Conservation (phyloP, 352 stramenopile genomes). For the Phytophthora sansomeana region DNA sequence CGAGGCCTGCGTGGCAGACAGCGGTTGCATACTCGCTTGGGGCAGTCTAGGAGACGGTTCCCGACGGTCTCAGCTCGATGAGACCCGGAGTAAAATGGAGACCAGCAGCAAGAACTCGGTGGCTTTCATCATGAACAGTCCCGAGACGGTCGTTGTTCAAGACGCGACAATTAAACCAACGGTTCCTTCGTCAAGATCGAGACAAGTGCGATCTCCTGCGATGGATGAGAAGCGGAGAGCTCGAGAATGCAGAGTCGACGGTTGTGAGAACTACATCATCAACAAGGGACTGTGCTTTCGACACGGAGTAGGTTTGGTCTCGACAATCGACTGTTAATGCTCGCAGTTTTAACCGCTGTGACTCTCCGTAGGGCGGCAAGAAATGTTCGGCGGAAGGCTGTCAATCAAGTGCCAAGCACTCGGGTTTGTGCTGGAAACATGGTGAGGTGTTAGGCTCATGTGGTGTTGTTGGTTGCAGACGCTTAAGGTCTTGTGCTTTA, state of each 20-base stretch:
- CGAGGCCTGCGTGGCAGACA: background rate
- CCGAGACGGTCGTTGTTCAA: constrained; percentile 3
- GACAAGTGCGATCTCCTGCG: background rate
- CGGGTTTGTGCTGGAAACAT: constrained; percentile 47
- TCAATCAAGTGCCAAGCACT: constrained; percentile 48
- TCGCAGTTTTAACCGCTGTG: background rate
- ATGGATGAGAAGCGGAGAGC: constrained; percentile 41
- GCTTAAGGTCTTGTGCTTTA: constrained; percentile 1
- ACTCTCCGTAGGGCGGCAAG: constrained; percentile 42
- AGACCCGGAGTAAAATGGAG: constrained; percentile 6
- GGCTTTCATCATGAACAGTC: constrained; percentile 35
- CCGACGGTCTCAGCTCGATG: constrained; percentile 3
- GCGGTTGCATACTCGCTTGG: background rate
- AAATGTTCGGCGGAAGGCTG: constrained; percentile 43
- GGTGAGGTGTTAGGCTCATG: constrained; percentile 15
- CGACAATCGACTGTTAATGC: constrained; percentile 14
- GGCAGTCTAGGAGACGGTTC: constrained; percentile 20
- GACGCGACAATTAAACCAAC: background rate
- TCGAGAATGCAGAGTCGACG: constrained; percentile 43
- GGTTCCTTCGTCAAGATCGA: background rate
- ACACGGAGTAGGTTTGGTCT: constrained; percentile 42
- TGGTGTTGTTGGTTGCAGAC: background rate
- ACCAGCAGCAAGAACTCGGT: constrained; percentile 23
- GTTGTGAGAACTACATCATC: constrained; percentile 59
- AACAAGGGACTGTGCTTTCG: constrained; percentile 56